Conservation (phyloP, 306 rosid genomes). For the Mucuna pruriens region DNA sequence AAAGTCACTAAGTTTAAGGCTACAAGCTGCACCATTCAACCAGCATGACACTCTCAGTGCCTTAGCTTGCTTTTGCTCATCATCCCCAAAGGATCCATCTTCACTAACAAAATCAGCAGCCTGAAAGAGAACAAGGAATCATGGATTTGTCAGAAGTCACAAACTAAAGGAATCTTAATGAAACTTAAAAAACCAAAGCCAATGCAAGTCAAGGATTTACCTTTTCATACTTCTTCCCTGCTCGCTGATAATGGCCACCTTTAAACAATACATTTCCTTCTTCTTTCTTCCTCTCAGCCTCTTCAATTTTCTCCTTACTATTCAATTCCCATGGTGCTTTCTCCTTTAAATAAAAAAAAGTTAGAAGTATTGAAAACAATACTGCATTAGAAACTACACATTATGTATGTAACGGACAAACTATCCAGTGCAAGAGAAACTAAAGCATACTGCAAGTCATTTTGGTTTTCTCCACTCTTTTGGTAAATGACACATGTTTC, state of each 20-base stretch:
- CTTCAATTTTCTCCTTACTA: constrained; percentile 63
- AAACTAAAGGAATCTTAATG: neutral
- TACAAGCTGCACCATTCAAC: constrained; percentile 79
- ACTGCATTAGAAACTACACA: neutral
- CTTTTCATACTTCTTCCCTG: constrained; percentile 68
- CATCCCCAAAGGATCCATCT: constrained; percentile 55
- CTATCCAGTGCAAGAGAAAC: constrained; percentile 14
- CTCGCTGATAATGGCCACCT: constrained; percentile 57
- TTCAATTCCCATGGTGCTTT: constrained; percentile 71
- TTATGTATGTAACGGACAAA: neutral
- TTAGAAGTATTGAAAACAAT: constrained; percentile 20
- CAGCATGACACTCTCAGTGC: constrained; percentile 63
- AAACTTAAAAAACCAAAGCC: constrained; percentile 25
- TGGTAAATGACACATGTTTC: constrained; percentile 24
- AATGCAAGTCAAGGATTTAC: constrained; percentile 39
- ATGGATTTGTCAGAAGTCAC: neutral
- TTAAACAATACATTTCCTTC: constrained; percentile 69
- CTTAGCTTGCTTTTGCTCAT: constrained; percentile 55
- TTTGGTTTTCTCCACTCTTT: constrained; percentile 29
- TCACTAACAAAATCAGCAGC: constrained; percentile 67
- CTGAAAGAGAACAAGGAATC: constrained; percentile 45
- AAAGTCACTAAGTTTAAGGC: constrained; percentile 69
- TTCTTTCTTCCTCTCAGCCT: constrained; percentile 70
- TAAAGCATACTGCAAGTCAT: constrained; percentile 23
- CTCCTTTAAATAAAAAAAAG: constrained; percentile 52